Conservation (phyloP, 306 rosid genomes). For the Rosa rugosa region DNA sequence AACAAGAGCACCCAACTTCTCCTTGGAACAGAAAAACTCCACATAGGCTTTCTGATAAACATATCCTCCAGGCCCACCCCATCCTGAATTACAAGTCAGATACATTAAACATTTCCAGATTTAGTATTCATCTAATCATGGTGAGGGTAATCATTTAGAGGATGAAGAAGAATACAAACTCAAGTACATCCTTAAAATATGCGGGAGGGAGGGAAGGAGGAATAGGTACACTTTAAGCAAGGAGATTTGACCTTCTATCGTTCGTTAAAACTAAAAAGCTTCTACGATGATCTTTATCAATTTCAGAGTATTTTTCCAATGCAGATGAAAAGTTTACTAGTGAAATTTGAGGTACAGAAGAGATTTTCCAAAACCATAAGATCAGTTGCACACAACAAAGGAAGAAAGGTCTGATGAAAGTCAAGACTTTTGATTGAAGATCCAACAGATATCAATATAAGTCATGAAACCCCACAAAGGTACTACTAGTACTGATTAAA, state of each 20-base stretch:
- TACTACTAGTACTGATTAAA: not conserved
- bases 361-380: not conserved
- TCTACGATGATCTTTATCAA: not conserved
- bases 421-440: not conserved
- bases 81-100: constrained; percentile 47
- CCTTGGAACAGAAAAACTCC: constrained; percentile 94
- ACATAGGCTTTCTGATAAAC: constrained; percentile 95
- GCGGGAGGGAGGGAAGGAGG: not conserved
- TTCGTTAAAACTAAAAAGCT: not conserved
- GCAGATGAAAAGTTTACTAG: not conserved
- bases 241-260: not conserved
- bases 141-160: not conserved
- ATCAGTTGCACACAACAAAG: not conserved
- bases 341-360: not conserved
- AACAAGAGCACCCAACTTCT: constrained; percentile 63
- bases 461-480: not conserved
- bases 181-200: not conserved
- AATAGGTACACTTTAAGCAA: not conserved
- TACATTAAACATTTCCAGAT: not conserved
- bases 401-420: not conserved
- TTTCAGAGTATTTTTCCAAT: not conserved
- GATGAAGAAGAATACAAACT: not conserved
- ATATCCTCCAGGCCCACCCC: constrained; percentile 95
- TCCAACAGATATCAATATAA: not conserved
- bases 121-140: not conserved